phyloP scores from a whole-genome alignment of 2,329 filamentous ascomycete species.

The Neurospora sp. region DNA sequence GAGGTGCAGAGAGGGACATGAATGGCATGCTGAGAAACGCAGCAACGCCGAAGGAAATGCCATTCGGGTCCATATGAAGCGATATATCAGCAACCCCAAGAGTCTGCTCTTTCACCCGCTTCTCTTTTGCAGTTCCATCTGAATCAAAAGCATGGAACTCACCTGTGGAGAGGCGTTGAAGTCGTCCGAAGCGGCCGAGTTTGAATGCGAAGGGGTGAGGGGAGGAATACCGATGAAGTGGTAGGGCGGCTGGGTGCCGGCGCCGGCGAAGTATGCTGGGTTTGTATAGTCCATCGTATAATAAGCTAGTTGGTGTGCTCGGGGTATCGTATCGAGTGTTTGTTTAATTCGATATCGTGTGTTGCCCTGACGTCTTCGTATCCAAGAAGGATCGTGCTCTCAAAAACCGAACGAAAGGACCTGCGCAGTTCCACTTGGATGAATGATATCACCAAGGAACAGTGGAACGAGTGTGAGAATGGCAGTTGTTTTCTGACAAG shows the following conservation, averaged over 20 bases:
- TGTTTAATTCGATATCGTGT: neutral
- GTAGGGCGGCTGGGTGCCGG: conserved; percentile 42
- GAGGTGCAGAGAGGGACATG: conserved; percentile 14
- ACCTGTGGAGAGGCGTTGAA: conserved; percentile 46
- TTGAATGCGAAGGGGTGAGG: conserved; percentile 45
- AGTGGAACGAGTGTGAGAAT: neutral
- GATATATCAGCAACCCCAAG: neutral
- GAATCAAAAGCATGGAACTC: conserved; percentile 23
- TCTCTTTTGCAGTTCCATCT: neutral
- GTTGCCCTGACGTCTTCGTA: neutral
- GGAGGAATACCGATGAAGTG: conserved; percentile 45
- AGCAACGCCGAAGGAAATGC: neutral
- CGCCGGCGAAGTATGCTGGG: conserved; percentile 35
- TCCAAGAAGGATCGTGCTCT: neutral
- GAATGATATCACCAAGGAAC: neutral
- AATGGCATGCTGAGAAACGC: neutral
- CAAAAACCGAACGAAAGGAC: neutral
- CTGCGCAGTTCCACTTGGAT: neutral
- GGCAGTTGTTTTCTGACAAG: neutral
- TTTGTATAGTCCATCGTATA: conserved; percentile 43
- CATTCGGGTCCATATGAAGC: neutral
- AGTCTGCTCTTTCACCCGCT: neutral
- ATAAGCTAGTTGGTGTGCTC: neutral
- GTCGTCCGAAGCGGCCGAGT: conserved; percentile 44
- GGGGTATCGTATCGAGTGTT: neutral